Evolutionary conservation across 2,329 filamentous ascomycete species (phyloP), one percentile per base, ranked within the genome.

Genomic region (Fusarium virguliforme): DNA sequence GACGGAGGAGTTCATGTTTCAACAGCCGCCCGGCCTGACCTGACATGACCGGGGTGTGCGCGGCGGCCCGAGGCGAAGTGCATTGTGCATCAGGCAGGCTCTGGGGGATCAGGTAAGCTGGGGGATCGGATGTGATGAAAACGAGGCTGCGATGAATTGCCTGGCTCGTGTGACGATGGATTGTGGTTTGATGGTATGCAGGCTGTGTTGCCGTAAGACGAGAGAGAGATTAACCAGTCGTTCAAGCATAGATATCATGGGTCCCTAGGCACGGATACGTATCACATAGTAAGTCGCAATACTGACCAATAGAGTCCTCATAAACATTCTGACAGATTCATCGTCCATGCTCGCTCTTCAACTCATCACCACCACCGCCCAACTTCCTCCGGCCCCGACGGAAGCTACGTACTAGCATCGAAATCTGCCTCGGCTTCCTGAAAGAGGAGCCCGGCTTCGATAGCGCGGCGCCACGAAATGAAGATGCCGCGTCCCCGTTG

Each of bases 401-500:
- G 26, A 48, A 48, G 43, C 43, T 18, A 18, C 18, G 18, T 18
- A 18, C 18, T 48, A 48, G 43, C 8, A 48, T 48, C 43, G 24
- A 30, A 48, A 48, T 48, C 43, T 48, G 43, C 43, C 43, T 48
- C 41, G 41, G 41, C 24, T 28, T 46, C 24, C 41, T 46, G 8
- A 48, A 48, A 48, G 43, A 48, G 43, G 43, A 48, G 5, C 13
- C 43, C 9, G 3, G 26, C 8, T 28, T 48, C 43, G 43, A 48
- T 48, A 48, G 43, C 43, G 43, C 43, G 18, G 43, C 43, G 43
- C 43, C 43, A 48, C 43, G 26, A 48, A 48, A 48, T n/a, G 26
- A 9, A 5, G 13, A 48, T 30, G 43, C 43, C 9, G 43, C 8
- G 8, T 7, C 26, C 26, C 30, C 24, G 43, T 48, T 48, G 43